Evolutionary conservation across 2,329 filamentous ascomycete species (phyloP).

Genomic region (Furcasterigmium sp.): DNA sequence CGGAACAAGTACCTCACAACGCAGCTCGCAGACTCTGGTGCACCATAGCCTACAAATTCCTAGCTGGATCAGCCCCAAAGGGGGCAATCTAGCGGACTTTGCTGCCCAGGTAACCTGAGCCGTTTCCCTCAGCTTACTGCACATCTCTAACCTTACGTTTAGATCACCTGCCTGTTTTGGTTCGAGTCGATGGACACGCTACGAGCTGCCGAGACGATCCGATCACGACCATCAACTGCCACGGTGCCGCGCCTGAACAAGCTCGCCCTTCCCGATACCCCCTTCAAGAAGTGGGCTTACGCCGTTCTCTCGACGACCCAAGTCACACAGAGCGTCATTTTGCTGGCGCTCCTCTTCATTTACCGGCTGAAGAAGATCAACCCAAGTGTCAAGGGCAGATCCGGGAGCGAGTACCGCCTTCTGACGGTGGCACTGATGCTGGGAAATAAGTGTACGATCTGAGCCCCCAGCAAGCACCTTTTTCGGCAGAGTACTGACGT

Average conservation of each 20-base stretch:
- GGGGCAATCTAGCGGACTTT: conserved; percentile 75
- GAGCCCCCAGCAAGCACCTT: too few species aligned
- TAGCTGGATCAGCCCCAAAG: conserved; percentile 66
- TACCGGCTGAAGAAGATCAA: conserved; percentile 90
- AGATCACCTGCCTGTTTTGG: conserved; percentile 98
- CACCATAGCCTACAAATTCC: conserved; percentile 66
- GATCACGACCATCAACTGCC: conserved; percentile 30
- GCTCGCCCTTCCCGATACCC: conserved; percentile 70
- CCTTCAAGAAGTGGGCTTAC: conserved; percentile 91
- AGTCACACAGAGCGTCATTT: conserved; percentile 90
- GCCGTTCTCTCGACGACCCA: conserved; percentile 90
- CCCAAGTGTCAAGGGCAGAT: conserved; percentile 81
- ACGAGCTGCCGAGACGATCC: conserved; percentile 63
- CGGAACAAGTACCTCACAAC: conserved; percentile 25
- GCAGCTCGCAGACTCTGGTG: conserved; percentile 41
- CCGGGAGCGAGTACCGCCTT: conserved; percentile 87
- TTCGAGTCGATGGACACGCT: conserved; percentile 85
- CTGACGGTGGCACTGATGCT: conserved; percentile 95
- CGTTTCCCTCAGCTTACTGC: background rate
- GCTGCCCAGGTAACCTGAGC: conserved; percentile 64
- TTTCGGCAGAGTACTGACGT: background rate
- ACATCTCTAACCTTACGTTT: conserved; percentile 7
- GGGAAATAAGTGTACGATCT: conserved; percentile 80
- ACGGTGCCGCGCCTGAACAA: conserved; percentile 52
- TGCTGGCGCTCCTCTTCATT: conserved; percentile 86